Conservation (phyloP, 179 eudicot genomes). For the Carnegiea gigantea region DNA sequence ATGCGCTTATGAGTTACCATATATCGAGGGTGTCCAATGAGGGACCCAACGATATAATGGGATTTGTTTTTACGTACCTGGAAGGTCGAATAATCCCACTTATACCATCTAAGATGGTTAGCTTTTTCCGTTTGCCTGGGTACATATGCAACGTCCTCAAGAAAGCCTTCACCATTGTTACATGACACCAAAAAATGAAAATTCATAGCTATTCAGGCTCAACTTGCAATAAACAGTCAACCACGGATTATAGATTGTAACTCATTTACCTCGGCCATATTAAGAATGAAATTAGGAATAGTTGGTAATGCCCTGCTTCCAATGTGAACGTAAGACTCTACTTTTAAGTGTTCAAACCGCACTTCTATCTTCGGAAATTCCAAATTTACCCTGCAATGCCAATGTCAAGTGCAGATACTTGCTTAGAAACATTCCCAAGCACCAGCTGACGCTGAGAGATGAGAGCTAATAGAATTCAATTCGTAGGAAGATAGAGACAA, state of each 20-base stretch:
- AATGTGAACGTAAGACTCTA: conserved; percentile 67
- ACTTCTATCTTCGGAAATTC: conserved; percentile 84
- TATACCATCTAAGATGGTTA: conserved; percentile 72
- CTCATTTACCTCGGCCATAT: conserved; percentile 77
- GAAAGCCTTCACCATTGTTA: conserved; percentile 46
- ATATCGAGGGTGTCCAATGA: not conserved
- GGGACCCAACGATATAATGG: not conserved
- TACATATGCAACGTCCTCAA: conserved; percentile 65
- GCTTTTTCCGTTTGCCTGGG: conserved; percentile 58
- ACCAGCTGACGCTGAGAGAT: too few relatives aligned
- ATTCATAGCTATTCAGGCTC: not conserved
- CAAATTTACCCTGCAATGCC: conserved; percentile 64
- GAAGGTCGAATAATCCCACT: conserved; percentile 88
- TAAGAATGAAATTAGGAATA: conserved; percentile 75
- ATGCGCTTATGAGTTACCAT: conserved; percentile 6
- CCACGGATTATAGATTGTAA: not conserved
- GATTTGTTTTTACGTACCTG: conserved; percentile 40
- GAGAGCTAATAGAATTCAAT: not conserved
- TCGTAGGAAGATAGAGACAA: not conserved
- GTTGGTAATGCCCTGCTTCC: conserved; percentile 97
- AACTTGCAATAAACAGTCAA: conserved; percentile 3
- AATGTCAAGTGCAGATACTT: not conserved
- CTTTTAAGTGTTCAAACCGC: conserved; percentile 73
- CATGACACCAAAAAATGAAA: conserved; percentile 15
- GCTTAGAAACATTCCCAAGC: not conserved